Conservation (phyloP, 129 eudicot species). For the carrot (Daucus carota) region DH1_v3.0 NC_030383.2:57996501-57997000, state of each 20-base stretch:
- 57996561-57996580: slow-evolving; percentile 5
- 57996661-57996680: no score
- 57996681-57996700: no score
- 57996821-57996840: no score
- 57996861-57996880: slow-evolving; percentile 5
- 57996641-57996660: no score
- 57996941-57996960: slow-evolving; percentile 7
- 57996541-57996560: background rate
- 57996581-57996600: slow-evolving; percentile 5
- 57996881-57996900: background rate
- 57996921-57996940: background rate
- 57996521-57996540: slow-evolving; percentile 12
- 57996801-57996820: no score
- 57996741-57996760: no score
- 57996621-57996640: background rate
- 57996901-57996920: background rate
- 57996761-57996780: no score
- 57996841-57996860: background rate
- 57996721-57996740: no score
- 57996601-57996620: background rate
- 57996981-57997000: slow-evolving; percentile 8
- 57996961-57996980: slow-evolving; percentile 12
- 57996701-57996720: no score
- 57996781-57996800: no score
- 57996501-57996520: background rate